These are phyloP conservation scores for Westerdykella ornata DNA, from an alignment of 2,329 filamentous ascomycete genomes.

Conservation along the genomic window DNA sequence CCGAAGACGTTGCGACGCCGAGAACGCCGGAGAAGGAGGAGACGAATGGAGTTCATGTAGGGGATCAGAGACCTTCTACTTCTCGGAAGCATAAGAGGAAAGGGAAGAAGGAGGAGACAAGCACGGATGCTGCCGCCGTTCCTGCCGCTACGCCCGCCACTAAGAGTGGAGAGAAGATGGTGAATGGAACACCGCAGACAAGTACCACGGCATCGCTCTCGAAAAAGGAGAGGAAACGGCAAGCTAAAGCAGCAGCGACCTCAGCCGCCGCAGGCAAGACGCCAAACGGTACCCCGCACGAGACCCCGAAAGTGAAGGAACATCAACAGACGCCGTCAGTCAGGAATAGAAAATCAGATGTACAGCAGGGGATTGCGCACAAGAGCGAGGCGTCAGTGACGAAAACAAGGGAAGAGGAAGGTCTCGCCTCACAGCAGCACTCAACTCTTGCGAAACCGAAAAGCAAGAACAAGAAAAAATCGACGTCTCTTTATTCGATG, in stretches of 20 bases:
- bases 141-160: background rate
- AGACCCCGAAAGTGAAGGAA: background rate
- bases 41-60: constrained; percentile 1
- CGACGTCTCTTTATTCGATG: constrained; percentile 31
- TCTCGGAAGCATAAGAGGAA: constrained; percentile 10
- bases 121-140: too few species aligned
- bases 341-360: too few species aligned
- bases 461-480: constrained; percentile 19
- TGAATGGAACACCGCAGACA: background rate
- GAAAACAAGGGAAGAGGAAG: constrained; percentile 1
- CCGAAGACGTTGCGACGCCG: constrained; percentile 8
- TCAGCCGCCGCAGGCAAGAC: background rate
- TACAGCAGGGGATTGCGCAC: background rate
- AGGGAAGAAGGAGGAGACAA: constrained; percentile 3
- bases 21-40: constrained; percentile 5
- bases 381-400: background rate
- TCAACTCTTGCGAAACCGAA: background rate
- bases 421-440: too few species aligned
- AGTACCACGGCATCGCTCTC: too few species aligned
- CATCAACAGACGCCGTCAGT: background rate
- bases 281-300: background rate
- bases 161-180: background rate
- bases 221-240: background rate
- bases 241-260: background rate
- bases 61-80: constrained; percentile 7